Percentiles rank a stretch among this genome's conserved stretches.
Conservation (phyloP, 2,329 filamentous ascomycete genomes). For the Sarocladiaceae sp. region DNA sequence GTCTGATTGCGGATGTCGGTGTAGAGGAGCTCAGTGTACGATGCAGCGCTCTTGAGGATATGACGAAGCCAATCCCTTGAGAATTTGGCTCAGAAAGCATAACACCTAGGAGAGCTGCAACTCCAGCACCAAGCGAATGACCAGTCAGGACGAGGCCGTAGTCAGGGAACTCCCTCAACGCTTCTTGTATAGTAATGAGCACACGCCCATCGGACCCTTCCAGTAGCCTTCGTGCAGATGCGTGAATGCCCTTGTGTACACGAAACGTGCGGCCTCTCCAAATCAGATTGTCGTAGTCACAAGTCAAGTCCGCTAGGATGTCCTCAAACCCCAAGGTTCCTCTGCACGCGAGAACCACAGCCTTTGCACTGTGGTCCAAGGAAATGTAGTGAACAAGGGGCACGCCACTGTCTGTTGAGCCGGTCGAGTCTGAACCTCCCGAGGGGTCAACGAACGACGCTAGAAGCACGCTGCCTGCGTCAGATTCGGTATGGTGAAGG, state of each 20-base stretch:
- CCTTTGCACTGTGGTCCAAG: constrained; percentile 63
- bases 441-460: constrained; percentile 66
- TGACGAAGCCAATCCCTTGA: constrained; percentile 54
- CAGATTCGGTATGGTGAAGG: constrained; percentile 49
- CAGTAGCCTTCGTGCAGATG: constrained; percentile 60
- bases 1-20: not conserved
- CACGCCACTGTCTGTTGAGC: constrained; percentile 58
- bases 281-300: constrained; percentile 60
- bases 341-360: constrained; percentile 65
- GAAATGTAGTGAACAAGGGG: constrained; percentile 69
- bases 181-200: constrained; percentile 58
- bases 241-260: constrained; percentile 69
- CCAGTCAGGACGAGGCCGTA: constrained; percentile 66
- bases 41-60: constrained; percentile 41
- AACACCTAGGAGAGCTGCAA: constrained; percentile 63
- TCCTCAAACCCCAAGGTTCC: constrained; percentile 70
- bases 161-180: constrained; percentile 58
- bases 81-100: constrained; percentile 61
- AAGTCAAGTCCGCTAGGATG: constrained; percentile 66
- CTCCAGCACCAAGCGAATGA: constrained; percentile 63
- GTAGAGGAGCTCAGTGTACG: not conserved
- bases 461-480: constrained; percentile 53
- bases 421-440: constrained; percentile 59
- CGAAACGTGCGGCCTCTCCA: constrained; percentile 61
- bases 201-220: constrained; percentile 63